Base-by-base conservation (phyloP, 768 basidiomycete species). In the Cystobasidium onofrii region DNA sequence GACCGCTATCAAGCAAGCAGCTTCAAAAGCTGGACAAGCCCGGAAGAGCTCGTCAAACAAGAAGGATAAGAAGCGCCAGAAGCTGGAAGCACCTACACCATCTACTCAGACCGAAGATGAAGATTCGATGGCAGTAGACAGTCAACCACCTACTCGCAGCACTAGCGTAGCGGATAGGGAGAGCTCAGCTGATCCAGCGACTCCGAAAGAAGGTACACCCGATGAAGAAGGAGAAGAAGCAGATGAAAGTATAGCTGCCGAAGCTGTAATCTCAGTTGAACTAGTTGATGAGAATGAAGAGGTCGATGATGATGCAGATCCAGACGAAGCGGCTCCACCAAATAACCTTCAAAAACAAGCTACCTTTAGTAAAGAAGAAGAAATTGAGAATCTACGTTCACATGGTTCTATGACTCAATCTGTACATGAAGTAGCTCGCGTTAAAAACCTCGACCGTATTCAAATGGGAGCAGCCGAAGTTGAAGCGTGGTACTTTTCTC, bases 401-500 rank as follows among this genome's bases (percentile, higher is more conserved):
- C 92, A 92, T 13, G 96, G 96, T 13, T 97, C 93, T 34, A 98
- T 99, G 94, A 98, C 96, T 2, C 96, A 99, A 82, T 92, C 91
- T 61, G 91, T 97, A 75, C 95, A 92, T 64, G 96, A 99, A 83
- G 89, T 99, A 78, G 90, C 95, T 20, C 88, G 96, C 65, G 96
- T 99, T 79, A 98, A 98, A 85, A 99, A 99, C 81, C 85, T 99
- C 77, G 96, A 98, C 81, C 88, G 90, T 73, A 86, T 99, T 33
- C 92, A 95, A 81, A 98, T 99, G 75, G 96, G 96, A 73, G 88
- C 87, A 80, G 89, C 96, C 83, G 92, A 96, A 83, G 91, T 99
- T 77, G 96, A 99, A 78, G 89, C 96, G n/a, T 99, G 96, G 96
- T 99, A 99, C 82, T 98, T 98, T 85, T 93, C 91, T 79, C 96